Percentiles rank a stretch among this genome's conserved stretches.
These are phyloP conservation scores for Xylariaceae sp. DNA, from an alignment of 2,329 filamentous ascomycete genomes.

Conservation along the genomic window DNA sequence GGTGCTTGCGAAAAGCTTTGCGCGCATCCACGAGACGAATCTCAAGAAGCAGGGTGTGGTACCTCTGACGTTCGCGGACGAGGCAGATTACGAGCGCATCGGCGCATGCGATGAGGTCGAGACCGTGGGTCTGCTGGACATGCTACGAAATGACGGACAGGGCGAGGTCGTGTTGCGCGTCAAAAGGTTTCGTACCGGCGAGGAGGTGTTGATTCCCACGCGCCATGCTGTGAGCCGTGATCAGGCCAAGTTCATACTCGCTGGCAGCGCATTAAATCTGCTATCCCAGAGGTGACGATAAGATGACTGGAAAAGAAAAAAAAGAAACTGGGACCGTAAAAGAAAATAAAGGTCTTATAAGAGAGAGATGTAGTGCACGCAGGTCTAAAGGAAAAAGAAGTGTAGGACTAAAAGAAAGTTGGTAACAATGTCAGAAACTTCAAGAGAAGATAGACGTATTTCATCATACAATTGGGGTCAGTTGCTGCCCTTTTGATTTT, in stretches of 20 bases:
- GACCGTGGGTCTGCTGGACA: slow-evolving; percentile 83
- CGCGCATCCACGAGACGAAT: slow-evolving; percentile 93
- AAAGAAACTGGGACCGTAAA: background rate
- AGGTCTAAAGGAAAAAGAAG: background rate
- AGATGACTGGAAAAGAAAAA: background rate
- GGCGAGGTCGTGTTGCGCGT: slow-evolving; percentile 76
- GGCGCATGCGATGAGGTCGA: slow-evolving; percentile 81
- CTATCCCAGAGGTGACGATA: slow-evolving; percentile 64
- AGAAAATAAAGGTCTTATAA: background rate
- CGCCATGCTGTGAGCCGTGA: slow-evolving; percentile 88
- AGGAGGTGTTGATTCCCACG: slow-evolving; percentile 74
- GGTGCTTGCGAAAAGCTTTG: slow-evolving; percentile 86
- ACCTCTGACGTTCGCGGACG: slow-evolving; percentile 87
- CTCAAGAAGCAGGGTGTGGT: slow-evolving; percentile 98
- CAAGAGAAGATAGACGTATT: background rate
- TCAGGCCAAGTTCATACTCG: slow-evolving; percentile 90
- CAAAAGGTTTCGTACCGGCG: slow-evolving; percentile 64
- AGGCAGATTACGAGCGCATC: slow-evolving; percentile 85
- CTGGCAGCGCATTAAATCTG: slow-evolving; percentile 91
- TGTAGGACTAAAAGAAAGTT: background rate
- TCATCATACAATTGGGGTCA: no score
- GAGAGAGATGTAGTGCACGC: background rate
- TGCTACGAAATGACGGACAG: slow-evolving; percentile 77
- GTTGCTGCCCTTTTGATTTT: background rate
- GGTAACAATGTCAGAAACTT: background rate